Base-by-base conservation (phyloP, 2,329 filamentous ascomycete genomes). In the Xylariaceae sp. region DNA sequence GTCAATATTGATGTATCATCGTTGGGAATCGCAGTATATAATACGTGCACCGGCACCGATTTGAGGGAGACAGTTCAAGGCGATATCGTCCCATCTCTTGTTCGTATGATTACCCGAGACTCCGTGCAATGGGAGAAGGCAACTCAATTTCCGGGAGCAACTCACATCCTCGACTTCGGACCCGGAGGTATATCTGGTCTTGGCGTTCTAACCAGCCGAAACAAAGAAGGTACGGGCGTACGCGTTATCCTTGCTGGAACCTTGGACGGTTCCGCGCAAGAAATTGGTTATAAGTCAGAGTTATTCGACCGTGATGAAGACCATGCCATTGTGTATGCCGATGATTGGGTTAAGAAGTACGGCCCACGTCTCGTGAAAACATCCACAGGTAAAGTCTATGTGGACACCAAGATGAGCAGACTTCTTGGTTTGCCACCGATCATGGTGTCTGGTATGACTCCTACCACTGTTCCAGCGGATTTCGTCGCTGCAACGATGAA, bases 201-300 rank as follows among this genome's bases (percentile, higher is more conserved):
- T 27, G 95, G 94, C 68, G 89, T 95, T 45, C 78, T 99, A 60
- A 99, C 94, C 55, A 97, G 95, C 79, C 89, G 94, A 66, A 99
- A 97, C 81, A 99, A 99, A 78, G 95, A 99, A 72, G 94, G 94
- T 60, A 97, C 91, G 55, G 94, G 94, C 66, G 94, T 99, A 37
- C 90, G 92, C 58, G 91, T 99, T 62, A 96, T 99, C 62, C 81
- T 99, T 55, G 94, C 91, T 43, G 94, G 95, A 60, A 83, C 90
- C n/a, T 87, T 99, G 65, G 89, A 92, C 66, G 92, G 92, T 50
- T 91, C 91, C 26, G 87, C 95, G 56, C 79, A 81, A 34, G 94
- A 97, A 72, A 87, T 99, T 59, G 94, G 94, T 53, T 99, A 96
- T 79, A 99, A 99, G 80, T 88, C 92, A 2, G 94, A 99, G 74